phyloP scores from a whole-genome alignment of 352 stramenopile species.

The Pythium grandisporangium region DNA sequence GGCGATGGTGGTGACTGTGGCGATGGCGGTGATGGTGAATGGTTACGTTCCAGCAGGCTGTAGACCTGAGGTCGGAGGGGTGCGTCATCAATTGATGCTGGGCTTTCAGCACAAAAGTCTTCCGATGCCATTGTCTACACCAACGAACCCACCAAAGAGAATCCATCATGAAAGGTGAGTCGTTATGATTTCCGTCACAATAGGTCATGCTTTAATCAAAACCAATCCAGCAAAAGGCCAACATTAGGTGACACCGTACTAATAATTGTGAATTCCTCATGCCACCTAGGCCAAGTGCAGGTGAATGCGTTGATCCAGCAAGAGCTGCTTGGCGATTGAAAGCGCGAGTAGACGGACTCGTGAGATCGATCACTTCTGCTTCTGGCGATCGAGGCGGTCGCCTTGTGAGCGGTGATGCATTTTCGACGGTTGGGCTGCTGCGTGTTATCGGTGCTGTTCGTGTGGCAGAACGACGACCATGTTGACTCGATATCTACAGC shows the following conservation, averaged over 20 bases:
- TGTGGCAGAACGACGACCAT: no score
- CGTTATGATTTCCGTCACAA: no score
- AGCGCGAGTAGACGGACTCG: constrained; percentile 30
- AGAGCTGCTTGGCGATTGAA: constrained; percentile 6
- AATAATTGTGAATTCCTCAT: constrained; percentile 1
- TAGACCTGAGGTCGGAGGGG: not conserved
- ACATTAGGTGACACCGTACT: no score
- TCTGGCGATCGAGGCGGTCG: no score
- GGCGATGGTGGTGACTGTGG: not conserved
- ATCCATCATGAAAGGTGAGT: no score
- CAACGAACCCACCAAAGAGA: no score
- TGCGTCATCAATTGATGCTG: constrained; percentile 14
- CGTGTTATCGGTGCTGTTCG: no score
- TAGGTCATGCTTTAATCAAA: no score
- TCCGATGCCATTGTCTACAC: constrained; percentile 15
- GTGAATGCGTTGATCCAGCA: not conserved
- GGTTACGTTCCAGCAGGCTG: not conserved
- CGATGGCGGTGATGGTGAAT: not conserved
- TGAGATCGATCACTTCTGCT: constrained; percentile 50
- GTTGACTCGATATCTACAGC: no score
- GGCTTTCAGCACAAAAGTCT: constrained; percentile 52
- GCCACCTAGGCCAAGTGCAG: not conserved
- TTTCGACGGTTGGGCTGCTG: no score
- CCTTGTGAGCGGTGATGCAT: no score
- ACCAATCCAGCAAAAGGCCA: no score